Conservation (phyloP, 176 grass and related monocot genomes). For the Musa itinerans region DNA sequence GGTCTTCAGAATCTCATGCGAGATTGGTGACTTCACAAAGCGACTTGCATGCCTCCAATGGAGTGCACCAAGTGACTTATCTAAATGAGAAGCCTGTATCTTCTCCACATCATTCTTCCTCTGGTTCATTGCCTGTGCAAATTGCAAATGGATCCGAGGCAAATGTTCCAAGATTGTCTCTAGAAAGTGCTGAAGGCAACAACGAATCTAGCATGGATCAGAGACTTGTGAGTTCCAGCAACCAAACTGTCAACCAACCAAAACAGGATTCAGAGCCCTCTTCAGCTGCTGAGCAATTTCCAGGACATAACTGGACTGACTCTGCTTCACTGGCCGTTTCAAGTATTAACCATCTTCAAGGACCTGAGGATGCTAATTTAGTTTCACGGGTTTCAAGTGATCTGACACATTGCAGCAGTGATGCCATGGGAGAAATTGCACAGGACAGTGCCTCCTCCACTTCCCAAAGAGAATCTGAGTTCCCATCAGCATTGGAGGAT, state of each 20-base stretch:
- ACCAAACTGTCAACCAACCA: slow-evolving; percentile 31
- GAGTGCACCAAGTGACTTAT: slow-evolving; percentile 27
- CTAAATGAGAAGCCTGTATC: slow-evolving; percentile 22
- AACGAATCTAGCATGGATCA: slow-evolving; percentile 34
- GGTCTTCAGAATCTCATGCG: slow-evolving; percentile 45
- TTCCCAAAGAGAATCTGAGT: slow-evolving; percentile 31
- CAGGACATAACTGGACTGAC: slow-evolving; percentile 22
- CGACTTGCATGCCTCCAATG: slow-evolving; percentile 36
- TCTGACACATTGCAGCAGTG: slow-evolving; percentile 51
- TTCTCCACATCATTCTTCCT: slow-evolving; percentile 20
- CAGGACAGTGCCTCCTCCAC: slow-evolving; percentile 28
- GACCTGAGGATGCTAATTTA: slow-evolving; percentile 23
- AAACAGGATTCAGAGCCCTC: slow-evolving; percentile 38
- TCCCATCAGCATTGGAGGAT: slow-evolving; percentile 33
- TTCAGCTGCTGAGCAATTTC: slow-evolving; percentile 25
- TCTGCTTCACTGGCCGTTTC: slow-evolving; percentile 32
- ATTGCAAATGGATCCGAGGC: slow-evolving; percentile 37
- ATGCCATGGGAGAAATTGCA: slow-evolving; percentile 38
- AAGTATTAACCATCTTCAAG: slow-evolving; percentile 26
- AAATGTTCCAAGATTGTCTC: slow-evolving; percentile 24
- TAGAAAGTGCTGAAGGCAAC: slow-evolving; percentile 30
- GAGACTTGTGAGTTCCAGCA: slow-evolving; percentile 33
- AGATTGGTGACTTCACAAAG: slow-evolving; percentile 39
- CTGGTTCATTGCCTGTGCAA: slow-evolving; percentile 26
- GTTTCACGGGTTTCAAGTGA: slow-evolving; percentile 33